These are phyloP conservation scores for Pleurostoma richardsiae DNA, from an alignment of 2,329 filamentous ascomycete species.

Conservation along the genomic window DNA sequence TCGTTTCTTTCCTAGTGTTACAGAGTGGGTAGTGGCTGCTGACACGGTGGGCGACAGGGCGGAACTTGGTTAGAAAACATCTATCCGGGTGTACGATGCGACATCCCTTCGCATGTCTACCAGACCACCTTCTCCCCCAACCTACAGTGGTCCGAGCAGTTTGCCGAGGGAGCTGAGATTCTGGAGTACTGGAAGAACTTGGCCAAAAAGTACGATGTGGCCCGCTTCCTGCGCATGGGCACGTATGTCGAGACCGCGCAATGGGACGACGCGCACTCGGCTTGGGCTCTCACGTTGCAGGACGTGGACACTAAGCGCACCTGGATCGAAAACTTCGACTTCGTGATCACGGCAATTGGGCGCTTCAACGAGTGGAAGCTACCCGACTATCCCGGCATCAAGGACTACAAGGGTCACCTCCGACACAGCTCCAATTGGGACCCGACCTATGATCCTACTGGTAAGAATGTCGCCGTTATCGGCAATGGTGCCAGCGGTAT, in stretches of 20 bases:
- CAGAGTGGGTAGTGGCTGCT: no score
- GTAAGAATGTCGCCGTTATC: conserved; percentile 51
- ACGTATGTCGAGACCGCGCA: conserved; percentile 38
- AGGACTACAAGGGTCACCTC: conserved; percentile 47
- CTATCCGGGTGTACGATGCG: no score
- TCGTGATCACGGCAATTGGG: conserved; percentile 58
- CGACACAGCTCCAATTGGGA: conserved; percentile 59
- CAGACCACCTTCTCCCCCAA: no score
- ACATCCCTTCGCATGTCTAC: no score
- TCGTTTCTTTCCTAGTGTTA: no score
- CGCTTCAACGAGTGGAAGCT: conserved; percentile 61
- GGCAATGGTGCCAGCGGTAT: conserved; percentile 58
- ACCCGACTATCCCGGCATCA: conserved; percentile 53
- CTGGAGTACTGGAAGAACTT: no score
- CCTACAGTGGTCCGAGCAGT: no score
- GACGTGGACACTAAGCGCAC: conserved; percentile 29
- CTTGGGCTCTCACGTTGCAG: conserved; percentile 50
- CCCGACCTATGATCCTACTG: conserved; percentile 36
- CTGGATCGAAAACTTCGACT: conserved; percentile 45
- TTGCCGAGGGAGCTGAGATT: no score
- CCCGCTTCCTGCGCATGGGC: no score
- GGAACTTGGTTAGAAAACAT: no score
- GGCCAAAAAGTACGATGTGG: no score
- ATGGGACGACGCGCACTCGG: conserved; percentile 47
- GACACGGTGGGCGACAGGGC: no score